A percentile compares a stretch with the other conserved stretches of the same genome.
phyloP scores from a whole-genome alignment of 371 early-diverging fungal genomes.

The Umbelopsis sp. region DNA sequence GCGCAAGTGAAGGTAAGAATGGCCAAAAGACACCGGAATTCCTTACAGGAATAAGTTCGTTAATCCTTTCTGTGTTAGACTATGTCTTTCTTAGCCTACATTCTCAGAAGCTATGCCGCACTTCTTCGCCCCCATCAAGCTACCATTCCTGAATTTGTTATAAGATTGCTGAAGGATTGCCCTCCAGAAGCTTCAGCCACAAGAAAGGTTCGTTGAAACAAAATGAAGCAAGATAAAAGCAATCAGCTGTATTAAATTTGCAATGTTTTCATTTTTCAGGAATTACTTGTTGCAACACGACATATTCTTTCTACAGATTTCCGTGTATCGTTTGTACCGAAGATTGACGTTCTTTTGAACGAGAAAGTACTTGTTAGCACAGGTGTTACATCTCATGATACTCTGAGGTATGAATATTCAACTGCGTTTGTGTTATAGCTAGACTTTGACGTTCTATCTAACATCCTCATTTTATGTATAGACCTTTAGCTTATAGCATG shows the following conservation, averaged over 20 bases:
- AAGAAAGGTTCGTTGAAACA: slow-evolving; percentile 67
- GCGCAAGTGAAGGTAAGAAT: slow-evolving; percentile 84
- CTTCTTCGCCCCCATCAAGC: slow-evolving; percentile 76
- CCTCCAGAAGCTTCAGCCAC: slow-evolving; percentile 94
- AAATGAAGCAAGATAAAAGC: no score
- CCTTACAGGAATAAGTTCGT: not conserved
- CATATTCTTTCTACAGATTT: slow-evolving; percentile 94
- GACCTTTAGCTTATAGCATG: slow-evolving; percentile 92
- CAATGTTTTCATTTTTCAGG: slow-evolving; percentile 47
- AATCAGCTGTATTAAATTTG: no score
- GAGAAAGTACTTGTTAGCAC: slow-evolving; percentile 92
- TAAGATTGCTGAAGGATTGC: slow-evolving; percentile 87
- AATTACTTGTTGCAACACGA: slow-evolving; percentile 93
- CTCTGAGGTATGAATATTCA: slow-evolving; percentile 60
- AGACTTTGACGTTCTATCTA: not conserved
- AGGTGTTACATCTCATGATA: slow-evolving; percentile 92
- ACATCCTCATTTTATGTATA: slow-evolving; percentile 24
- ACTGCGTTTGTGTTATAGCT: not conserved
- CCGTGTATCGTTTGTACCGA: slow-evolving; percentile 81
- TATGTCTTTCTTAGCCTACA: slow-evolving; percentile 95
- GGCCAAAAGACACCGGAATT: not conserved
- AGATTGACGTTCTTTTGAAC: slow-evolving; percentile 87
- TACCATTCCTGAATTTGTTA: slow-evolving; percentile 86
- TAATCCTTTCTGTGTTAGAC: slow-evolving; percentile 58
- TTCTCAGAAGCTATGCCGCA: slow-evolving; percentile 78